phyloP scores from a whole-genome alignment of 2,329 filamentous ascomycete species.

The Apiospora rasikravindrae region DNA sequence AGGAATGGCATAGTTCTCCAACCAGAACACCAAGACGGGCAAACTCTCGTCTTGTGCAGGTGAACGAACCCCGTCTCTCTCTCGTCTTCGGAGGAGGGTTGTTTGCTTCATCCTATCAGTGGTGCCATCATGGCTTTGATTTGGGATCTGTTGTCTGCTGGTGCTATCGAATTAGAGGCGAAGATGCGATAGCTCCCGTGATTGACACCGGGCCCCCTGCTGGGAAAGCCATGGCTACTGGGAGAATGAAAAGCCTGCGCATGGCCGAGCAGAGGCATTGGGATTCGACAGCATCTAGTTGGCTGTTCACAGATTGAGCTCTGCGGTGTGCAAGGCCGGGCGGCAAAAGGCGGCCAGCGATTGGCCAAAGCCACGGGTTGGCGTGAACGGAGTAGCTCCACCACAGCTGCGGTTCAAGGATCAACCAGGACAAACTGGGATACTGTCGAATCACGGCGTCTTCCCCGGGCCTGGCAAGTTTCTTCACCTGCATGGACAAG shows the following conservation, averaged over 20 bases:
- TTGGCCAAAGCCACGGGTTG: slow-evolving; percentile 11
- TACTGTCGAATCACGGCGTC: neutral
- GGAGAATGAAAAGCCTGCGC: neutral
- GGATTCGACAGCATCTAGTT: slow-evolving; percentile 12
- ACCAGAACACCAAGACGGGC: neutral
- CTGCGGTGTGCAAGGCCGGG: slow-evolving; percentile 16
- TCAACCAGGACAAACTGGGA: neutral
- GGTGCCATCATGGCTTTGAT: neutral
- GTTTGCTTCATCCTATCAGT: slow-evolving; percentile 3
- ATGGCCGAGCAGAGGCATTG: slow-evolving; percentile 6
- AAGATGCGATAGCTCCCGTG: slow-evolving; percentile 14
- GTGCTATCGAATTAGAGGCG: slow-evolving; percentile 5
- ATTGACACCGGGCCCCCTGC: slow-evolving; percentile 13
- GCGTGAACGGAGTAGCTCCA: neutral
- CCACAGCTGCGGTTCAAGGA: slow-evolving; percentile 3
- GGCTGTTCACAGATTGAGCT: slow-evolving; percentile 17
- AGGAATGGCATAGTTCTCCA: neutral
- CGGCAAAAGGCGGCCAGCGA: slow-evolving; percentile 8
- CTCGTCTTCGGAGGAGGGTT: neutral
- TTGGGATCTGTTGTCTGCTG: neutral
- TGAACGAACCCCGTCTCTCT: slow-evolving; percentile 2
- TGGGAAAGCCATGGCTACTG: neutral
- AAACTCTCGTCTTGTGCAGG: neutral
- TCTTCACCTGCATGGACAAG: slow-evolving; percentile 1
- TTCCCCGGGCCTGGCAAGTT: neutral